Evolutionary conservation across 352 stramenopile species (phyloP), one percentile per base, ranked within the genome.

Genomic region (Pythium utonaiense): DNA sequence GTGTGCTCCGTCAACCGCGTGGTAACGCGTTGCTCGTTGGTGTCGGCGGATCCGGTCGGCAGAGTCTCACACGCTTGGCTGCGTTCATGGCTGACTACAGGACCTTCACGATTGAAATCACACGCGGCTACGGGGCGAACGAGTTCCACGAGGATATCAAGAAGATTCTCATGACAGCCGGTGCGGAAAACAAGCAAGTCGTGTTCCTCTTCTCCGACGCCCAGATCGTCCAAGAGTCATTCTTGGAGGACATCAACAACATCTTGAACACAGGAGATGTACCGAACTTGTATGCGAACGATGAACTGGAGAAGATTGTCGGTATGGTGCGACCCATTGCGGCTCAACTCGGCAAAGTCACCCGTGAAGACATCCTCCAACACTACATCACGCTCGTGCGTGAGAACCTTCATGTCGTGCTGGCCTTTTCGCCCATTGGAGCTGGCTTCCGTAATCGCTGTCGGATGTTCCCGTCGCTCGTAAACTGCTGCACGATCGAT

Each of bases 241-340:
- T 98, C 57, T 57, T 98, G 24, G 93, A 98, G 56, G 93, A 98
- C 52, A 95, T 98, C 71, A 98, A 98, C 72, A 98, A 98, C 52
- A 71, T 98, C 9, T 71, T 98, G 28, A 97, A 97, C 66, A 96
- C 86, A 10, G 93, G 93, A 21, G 91, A 98, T 60, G 91, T 98
- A 1, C 91, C 93, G 0, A 97, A 98, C 56, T 54, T 98, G 58
- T 98, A 97, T 52, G 86, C 89, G 1, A 78, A 60, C n/a, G 91
- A 98, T 42, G 91, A 98, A 40, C 62, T 94, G 8, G 91, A 97
- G 60, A 93, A 95, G 55, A 97, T 98, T 47, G 74, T 97, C 14
- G 61, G 64, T 3, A 83, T 89, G 62, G 89, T 97, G 38, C 76
- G 89, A 6, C 86, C 87, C 8, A 57, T 96, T 6, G 87, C 89